phyloP scores from a whole-genome alignment of 1,284 basidiomycete species.

The Cystobasidium sp. region DNA sequence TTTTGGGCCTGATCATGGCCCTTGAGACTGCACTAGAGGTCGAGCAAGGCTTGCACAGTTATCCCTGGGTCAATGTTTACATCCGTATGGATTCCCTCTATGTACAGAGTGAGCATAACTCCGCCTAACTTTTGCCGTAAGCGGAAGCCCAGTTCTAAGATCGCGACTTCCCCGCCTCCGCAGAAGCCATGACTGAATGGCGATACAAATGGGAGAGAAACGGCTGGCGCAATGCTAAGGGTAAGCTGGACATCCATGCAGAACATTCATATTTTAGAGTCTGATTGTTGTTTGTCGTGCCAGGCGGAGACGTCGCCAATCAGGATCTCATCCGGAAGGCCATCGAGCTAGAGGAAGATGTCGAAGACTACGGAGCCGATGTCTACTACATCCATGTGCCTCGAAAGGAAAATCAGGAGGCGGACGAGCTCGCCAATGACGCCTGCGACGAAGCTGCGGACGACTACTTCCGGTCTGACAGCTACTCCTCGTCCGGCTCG shows the following conservation, averaged over 20 bases:
- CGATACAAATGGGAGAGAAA: conserved; percentile 14
- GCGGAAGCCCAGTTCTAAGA: no score
- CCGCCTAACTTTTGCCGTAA: no score
- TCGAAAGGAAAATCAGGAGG: not conserved
- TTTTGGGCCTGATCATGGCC: not conserved
- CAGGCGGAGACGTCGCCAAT: not conserved
- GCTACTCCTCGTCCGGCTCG: no score
- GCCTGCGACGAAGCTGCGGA: not conserved
- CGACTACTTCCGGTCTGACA: no score
- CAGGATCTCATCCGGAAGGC: conserved; percentile 5
- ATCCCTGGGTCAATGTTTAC: not conserved
- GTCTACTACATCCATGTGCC: not conserved
- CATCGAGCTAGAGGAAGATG: not conserved
- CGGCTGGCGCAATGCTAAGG: conserved; percentile 5
- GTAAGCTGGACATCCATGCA: not conserved
- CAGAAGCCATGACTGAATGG: conserved; percentile 20
- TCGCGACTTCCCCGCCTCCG: not conserved
- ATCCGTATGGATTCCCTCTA: conserved; percentile 10
- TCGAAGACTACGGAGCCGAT: not conserved
- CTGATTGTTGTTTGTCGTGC: not conserved
- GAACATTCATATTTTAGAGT: no score
- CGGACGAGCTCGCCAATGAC: not conserved
- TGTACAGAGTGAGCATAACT: not conserved
- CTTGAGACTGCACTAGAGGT: conserved; percentile 7
- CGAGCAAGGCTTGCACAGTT: not conserved